phyloP scores from a whole-genome alignment of 805 yeast species.

The Wickerhamiella slavikovae region DNA sequence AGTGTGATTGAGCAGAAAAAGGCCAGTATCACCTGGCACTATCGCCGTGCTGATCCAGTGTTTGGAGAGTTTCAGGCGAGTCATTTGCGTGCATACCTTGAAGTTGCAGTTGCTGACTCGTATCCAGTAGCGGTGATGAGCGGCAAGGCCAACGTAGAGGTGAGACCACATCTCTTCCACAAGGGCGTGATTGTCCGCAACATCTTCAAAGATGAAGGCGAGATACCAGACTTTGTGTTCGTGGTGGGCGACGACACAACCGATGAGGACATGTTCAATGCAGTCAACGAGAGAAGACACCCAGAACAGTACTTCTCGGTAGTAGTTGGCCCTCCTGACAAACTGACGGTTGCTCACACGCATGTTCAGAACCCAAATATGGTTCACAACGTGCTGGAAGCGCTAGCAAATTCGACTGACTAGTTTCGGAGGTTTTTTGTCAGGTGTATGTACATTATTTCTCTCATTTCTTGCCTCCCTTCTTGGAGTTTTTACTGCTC shows the following conservation, averaged over 20 bases:
- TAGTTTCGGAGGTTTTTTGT: too few species aligned
- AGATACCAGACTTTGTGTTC: constrained; percentile 59
- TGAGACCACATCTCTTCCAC: constrained; percentile 85
- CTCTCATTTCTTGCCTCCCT: neutral
- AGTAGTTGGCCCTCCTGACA: constrained; percentile 18
- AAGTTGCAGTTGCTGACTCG: constrained; percentile 33
- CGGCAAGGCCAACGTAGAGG: constrained; percentile 94
- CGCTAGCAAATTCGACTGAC: constrained; percentile 2
- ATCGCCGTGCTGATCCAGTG: constrained; percentile 84
- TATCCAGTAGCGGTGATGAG: constrained; percentile 88
- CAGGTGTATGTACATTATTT: too few species aligned
- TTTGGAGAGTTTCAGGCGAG: constrained; percentile 74
- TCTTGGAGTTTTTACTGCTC: constrained; percentile 9
- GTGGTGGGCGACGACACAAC: constrained; percentile 94
- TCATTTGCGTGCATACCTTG: constrained; percentile 44
- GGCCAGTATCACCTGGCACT: constrained; percentile 96
- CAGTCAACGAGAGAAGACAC: constrained; percentile 42
- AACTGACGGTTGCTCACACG: constrained; percentile 19
- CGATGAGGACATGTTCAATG: constrained; percentile 91
- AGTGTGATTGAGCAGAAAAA: constrained; percentile 69
- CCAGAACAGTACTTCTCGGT: constrained; percentile 12
- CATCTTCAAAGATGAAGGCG: constrained; percentile 31
- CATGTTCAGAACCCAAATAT: constrained; percentile 11
- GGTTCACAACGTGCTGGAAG: constrained; percentile 9
- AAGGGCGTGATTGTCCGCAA: constrained; percentile 90